Evolutionary conservation across 129 eudicot species (phyloP), one percentile per base, ranked within the genome.

Genomic region (Deinandra increscens): DNA sequence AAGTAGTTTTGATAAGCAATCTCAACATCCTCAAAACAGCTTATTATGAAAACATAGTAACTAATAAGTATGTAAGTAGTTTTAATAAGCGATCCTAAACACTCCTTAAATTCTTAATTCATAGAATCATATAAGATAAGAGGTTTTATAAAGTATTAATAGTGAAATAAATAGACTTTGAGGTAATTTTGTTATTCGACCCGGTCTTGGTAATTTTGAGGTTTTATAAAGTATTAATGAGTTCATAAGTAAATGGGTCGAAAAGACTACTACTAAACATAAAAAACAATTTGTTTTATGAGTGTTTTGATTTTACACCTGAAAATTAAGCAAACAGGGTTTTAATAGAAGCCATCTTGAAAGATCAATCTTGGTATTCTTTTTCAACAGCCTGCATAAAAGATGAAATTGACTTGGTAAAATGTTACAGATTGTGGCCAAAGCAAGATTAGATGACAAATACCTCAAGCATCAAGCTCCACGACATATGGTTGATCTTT

Each of bases 311-410:
- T 38, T 62, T 5, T 31, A 70, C 75, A 89, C 99, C 99, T 89
- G 75, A 93, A 93, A 60, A 93, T 69, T 55, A 97, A 17, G 99
- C 99, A 80, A 93, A 93, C 87, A 93, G 74, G 26, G 99, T 93
- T 74, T 93, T 89, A 59, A 93, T 84, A 61, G 99, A 74, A 75
- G 97, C 96, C 76, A 79, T 85, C 95, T 93, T 62, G 99, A 93
- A 78, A 93, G 97, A 78, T 93, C 99, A 76, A 53, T 93, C 99
- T 71, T 89, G 95, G 79, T 73, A 75, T 76, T 85, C 95, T 19
- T 84, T 83, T 76, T 87, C 97, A 78, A 93, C 90, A 78, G 93
- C 99, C 99, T 93, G 75, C 74, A 45, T 9, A 42, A 44, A 10
- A 13, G 42, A 49, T 36, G 5, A n/a, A 15, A 29, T n/a, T n/a